Base-by-base conservation (phyloP, 768 basidiomycete genomes). In the Agrocybe praecox region DNA sequence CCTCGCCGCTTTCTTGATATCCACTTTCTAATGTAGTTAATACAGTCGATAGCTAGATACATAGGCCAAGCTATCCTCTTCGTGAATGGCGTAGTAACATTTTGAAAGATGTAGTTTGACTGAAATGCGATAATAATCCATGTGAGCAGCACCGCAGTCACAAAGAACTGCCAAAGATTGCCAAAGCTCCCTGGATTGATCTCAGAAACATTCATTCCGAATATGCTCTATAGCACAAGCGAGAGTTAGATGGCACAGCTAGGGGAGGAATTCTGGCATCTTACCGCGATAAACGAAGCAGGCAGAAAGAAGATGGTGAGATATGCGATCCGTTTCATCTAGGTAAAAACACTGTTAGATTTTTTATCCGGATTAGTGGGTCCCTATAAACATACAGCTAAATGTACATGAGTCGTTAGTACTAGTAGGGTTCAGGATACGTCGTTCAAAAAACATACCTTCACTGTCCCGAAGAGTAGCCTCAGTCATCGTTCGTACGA, bases 291-390 rank as follows among this genome's bases (percentile, higher is more conserved):
- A 46, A 83, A 79, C n/a, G 76, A 76, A 2, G 80, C 80, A 0
- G 82, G 83, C 1, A 84, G 67, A 62, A 83, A 84, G 10, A 84
- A 63, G 78, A 83, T 83, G 1, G 81, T 80, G 2, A 84, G 65
- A 54, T 81, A 82, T 0, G 79, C 75, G 21, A 83, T 78, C 52
- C 81, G 69, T 52, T 75, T 75, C 74, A 77, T 76, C 29, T 72
- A 69, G n/a, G 2, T 43, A 48, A 33, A 42, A 24, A 15, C 8
- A 17, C n/a, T n/a, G n/a, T n/a, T n/a, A n/a, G n/a, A n/a, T n/a
- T n/a, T n/a, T n/a, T n/a, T n/a, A n/a, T n/a, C n/a, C n/a, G n/a
- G n/a, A n/a, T n/a, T n/a, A n/a, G n/a, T n/a, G n/a, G n/a, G n/a
- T n/a, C n/a, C n/a, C n/a, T n/a, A n/a, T n/a, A n/a, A 49, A 81